Evolutionary conservation across 179 eudicot genomes (phyloP), one percentile per base, ranked within the genome.

Genomic region (Nepenthes alata): DNA sequence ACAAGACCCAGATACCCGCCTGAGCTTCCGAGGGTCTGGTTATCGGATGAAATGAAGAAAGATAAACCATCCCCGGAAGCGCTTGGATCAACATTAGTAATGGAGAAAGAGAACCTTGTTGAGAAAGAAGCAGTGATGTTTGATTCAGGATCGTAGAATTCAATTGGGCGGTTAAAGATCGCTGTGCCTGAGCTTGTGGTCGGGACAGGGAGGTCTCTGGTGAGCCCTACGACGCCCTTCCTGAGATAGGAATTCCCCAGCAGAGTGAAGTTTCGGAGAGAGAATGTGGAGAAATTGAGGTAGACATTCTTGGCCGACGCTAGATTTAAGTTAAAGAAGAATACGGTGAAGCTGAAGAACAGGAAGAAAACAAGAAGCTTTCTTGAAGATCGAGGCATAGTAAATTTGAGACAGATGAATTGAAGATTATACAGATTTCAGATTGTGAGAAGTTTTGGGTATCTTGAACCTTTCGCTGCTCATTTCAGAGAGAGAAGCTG

Each of bases 1-100:
- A 85, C 83, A 50, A 93, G 89, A 14, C 98, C 97, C 66, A 93
- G 60, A 64, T 69, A 86, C 60, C 97, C 94, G 13, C 95, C 97
- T 0, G 95, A 72, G 61, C 87, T 85, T 0, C 97, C 98, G 8
- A 87, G 63, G 15, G 84, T 81, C 57, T 60, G 68, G 62, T 89
- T 85, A 34, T 67, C 74, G 7, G 95, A 85, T 6, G 97, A 78
- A 7, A 93, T 69, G 65, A 93, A 87, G 80, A 93, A 93, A 1
- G 91, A 35, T 6, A 93, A 55, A 1, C 98, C 98, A 41, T 87
- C 97, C 2, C 98, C 98, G 59, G 63, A 79, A 1, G 96, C 85
- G 0, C 73, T 13, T 2, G 93, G 96, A 58, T 81, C 81, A 41
- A 74, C 11, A 60, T 83, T 83, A 12, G 60, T 59, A 54, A 89